phyloP scores from a whole-genome alignment of 495 filamentous ascomycete genomes.

The Cladorrhinum samala region DNA sequence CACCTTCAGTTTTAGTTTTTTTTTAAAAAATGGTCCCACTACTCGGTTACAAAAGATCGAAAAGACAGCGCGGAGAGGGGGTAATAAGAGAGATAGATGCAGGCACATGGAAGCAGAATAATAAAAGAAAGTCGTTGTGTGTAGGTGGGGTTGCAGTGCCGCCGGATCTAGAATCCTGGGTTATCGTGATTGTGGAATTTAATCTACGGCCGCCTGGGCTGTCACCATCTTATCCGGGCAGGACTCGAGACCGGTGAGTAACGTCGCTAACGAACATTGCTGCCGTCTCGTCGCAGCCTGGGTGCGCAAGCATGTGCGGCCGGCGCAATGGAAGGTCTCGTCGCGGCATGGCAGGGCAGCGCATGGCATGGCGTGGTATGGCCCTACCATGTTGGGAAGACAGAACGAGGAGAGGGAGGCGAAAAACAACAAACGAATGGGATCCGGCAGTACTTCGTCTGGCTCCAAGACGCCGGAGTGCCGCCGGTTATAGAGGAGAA shows the following conservation, averaged over 20 bases:
- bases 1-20: no score
- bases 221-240: slow-evolving; percentile 11
- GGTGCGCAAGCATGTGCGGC: no score
- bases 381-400: no score
- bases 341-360: no score
- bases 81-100: not conserved
- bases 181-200: slow-evolving; percentile 1
- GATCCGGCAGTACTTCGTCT: not conserved
- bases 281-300: no score
- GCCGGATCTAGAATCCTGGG: slow-evolving; percentile 6
- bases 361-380: not conserved
- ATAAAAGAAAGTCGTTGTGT: not conserved
- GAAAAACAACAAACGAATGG: not conserved
- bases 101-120: not conserved
- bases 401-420: not conserved
- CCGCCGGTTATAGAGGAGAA: not conserved
- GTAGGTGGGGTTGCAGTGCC: slow-evolving; percentile 5
- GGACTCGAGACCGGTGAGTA: not conserved
- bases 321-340: no score
- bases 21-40: no score
- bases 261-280: no score
- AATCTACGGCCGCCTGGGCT: slow-evolving; percentile 8
- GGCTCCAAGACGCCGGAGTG: not conserved
- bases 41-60: not conserved
- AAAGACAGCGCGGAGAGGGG: not conserved